Evolutionary conservation across 108 stramenopile genomes (phyloP), one percentile per base, ranked within the genome.

Genomic region (Discostella pseudostelligera): DNA sequence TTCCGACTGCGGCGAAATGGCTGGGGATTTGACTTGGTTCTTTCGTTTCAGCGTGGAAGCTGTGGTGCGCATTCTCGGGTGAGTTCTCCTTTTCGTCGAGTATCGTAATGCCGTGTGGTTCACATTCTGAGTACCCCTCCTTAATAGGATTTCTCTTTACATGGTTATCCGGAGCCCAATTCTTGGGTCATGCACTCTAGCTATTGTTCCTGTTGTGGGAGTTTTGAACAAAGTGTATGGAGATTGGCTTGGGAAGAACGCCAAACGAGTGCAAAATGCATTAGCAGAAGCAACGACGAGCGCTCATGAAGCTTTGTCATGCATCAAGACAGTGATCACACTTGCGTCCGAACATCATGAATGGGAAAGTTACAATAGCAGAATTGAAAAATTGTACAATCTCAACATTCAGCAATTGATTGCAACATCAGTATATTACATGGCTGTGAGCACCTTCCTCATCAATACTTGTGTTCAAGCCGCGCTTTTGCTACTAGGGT

Each of bases 401-500:
- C 87, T 96, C 61, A 92, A 92, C 63, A 79, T 96, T 49, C 83
- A 79, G 28, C 87, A 92, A 70, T 59, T 83, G n/a, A 86, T 84
- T 70, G 85, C 84, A 43, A 79, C 78, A 44, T 92, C 89, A n/a
- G 49, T 93, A 20, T 96, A 96, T 62, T 96, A 84, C 81, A 96
- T 96, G 95, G 79, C 84, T 28, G 69, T 93, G 16, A 85, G 80
- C 29, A 93, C 95, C 7, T 92, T 96, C 63, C 70, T 96, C 20
- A 87, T 96, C 79, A 93, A 93, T 54, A 96, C 95, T 21, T 62
- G 82, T 58, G 95, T 96, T 17, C 92, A 93, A 59, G 88, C 84
- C 3, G 69, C 84, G 13, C 81, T 96, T 1, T 60, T 96, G 28
- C 57, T 80, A 37, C 58, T 90, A 43, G 95, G 95, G 17, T 75